Percentiles rank a stretch among this genome's conserved stretches.
phyloP scores from a whole-genome alignment of 495 filamentous ascomycete species.

The Pseudevernia furfuracea region DNA sequence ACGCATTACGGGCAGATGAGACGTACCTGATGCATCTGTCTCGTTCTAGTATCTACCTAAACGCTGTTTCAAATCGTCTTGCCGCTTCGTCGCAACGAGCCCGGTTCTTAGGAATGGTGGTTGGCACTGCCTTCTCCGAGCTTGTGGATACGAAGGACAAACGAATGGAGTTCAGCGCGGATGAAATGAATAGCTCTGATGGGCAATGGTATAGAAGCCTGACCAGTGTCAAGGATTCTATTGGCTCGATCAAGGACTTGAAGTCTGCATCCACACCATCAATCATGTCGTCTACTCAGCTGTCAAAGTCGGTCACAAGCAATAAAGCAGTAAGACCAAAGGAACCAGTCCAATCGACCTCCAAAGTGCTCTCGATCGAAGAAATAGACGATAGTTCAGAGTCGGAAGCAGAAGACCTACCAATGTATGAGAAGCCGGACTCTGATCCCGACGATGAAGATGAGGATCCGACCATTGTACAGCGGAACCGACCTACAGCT shows the following conservation, averaged over 20 bases:
- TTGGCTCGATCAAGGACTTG: constrained; percentile 53
- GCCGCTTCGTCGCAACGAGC: constrained; percentile 63
- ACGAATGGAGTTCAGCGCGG: constrained; percentile 73
- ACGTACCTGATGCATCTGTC: constrained; percentile 54
- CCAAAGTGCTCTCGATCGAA: constrained; percentile 57
- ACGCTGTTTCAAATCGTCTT: constrained; percentile 79
- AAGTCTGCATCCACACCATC: constrained; percentile 7
- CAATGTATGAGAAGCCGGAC: constrained; percentile 82
- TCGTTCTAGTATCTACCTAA: constrained; percentile 64
- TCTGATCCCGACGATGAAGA: constrained; percentile 88
- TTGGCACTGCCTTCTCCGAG: constrained; percentile 72
- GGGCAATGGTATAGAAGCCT: constrained; percentile 71
- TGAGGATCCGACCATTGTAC: constrained; percentile 80
- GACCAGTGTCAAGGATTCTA: constrained; percentile 50
- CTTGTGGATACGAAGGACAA: constrained; percentile 70
- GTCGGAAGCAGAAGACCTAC: constrained; percentile 64
- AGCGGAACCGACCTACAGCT: constrained; percentile 70
- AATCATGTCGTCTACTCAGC: constrained; percentile 10
- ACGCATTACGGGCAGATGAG: constrained; percentile 55
- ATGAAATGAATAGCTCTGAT: constrained; percentile 66
- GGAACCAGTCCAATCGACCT: constrained; percentile 28
- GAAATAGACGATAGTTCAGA: constrained; percentile 51
- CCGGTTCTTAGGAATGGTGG: constrained; percentile 81
- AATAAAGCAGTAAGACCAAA: constrained; percentile 10
- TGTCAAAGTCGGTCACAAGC: constrained; percentile 5